Conservation (phyloP, 441 rosid genomes). For the Gossypium schwendimanii region DNA sequence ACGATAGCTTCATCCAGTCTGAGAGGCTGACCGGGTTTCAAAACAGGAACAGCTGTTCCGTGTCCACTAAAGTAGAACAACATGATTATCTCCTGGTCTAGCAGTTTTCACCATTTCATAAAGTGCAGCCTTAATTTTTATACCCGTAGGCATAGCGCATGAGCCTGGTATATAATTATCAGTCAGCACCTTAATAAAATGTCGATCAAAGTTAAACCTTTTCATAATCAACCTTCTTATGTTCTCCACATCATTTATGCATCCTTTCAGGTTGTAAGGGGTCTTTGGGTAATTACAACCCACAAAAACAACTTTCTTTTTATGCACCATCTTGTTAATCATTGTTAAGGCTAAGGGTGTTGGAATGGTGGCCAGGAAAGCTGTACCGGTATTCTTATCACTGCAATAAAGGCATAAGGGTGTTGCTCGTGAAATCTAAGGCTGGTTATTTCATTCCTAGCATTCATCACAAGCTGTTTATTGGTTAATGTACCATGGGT, state of each 20-base stretch:
- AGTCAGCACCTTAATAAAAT: conserved; percentile 28
- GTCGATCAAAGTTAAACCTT: conserved; percentile 31
- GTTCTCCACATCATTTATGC: conserved; percentile 47
- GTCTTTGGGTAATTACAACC: conserved; percentile 58
- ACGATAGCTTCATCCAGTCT: conserved; percentile 51
- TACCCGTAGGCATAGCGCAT: conserved; percentile 34
- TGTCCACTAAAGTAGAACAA: conserved; percentile 61
- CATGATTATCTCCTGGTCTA: conserved; percentile 41
- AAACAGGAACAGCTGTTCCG: conserved; percentile 46
- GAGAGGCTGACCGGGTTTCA: conserved; percentile 24
- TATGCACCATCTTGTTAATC: conserved; percentile 30
- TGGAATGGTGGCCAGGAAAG: neutral
- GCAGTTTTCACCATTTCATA: conserved; percentile 33
- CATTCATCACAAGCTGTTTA: neutral
- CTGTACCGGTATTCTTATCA: neutral
- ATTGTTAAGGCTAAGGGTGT: too few species aligned
- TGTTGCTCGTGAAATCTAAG: neutral
- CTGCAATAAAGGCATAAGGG: neutral
- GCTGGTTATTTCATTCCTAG: neutral
- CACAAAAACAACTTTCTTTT: conserved; percentile 33
- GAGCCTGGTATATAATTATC: conserved; percentile 26
- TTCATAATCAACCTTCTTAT: conserved; percentile 31
- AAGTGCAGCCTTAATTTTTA: conserved; percentile 42
- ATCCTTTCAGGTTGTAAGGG: conserved; percentile 40
- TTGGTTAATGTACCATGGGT: neutral